Base-by-base conservation (phyloP, 805 yeast species). In the Spathaspora boniae region DNA sequence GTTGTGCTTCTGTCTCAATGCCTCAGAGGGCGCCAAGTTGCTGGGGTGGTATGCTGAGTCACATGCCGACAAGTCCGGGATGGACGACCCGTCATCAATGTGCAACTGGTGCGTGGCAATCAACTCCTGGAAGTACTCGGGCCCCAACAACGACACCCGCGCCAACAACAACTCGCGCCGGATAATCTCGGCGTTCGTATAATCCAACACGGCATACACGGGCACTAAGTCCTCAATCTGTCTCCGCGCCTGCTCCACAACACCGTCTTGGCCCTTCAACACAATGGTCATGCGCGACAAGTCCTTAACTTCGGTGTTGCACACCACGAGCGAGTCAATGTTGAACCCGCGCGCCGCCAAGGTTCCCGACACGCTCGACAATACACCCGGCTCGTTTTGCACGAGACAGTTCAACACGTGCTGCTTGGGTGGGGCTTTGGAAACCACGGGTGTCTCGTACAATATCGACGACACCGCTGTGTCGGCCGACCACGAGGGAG, bases 281-380 rank as follows among this genome's bases (percentile, higher is more conserved):
- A 87, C 96, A 50, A 93, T 86, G 6, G 98, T 93, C 98, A 93
- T 93, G 60, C 98, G 77, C 20, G 96, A 86, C 48, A 93, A 74
- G 57, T 93, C 97, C 62, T 82, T 80, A 41, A 93, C 97, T 60
- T 91, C 98, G 26, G 98, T 93, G 68, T 82, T 86, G 60, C 96
- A 91, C 31, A 93, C 98, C 40, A 93, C 96, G 45, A 93, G 74
- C 8, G 98, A 91, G 62, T 93, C 98, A 54, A 93, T 93, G 69
- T 93, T 93, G 78, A 93, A 93, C 12, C 98, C 98, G 61, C 98
- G 77, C 26, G 97, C 98, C 25, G 98, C 98, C 48, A 93, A 74
- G 36, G 95, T 88, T 37, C 97, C 96, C 5, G 97, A 84, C 28
- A 93, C 86, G 37, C 91, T 78, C 23, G 95, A 82, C 51, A 93